Base-by-base conservation (phyloP, 164 flowering plant species). In the Platanus orientalis region DNA sequence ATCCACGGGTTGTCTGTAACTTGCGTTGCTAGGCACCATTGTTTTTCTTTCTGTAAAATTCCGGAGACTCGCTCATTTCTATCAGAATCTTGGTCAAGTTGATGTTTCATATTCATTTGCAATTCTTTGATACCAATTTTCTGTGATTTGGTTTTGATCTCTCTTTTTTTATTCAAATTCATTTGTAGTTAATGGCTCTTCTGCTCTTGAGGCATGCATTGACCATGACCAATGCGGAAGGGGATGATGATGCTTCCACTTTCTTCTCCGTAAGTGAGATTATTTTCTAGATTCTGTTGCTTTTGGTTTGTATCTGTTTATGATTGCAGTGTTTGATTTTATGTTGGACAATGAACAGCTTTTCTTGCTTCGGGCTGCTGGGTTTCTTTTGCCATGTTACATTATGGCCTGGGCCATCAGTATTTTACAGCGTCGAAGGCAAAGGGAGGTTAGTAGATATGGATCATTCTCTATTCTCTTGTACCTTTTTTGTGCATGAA, bases 351-450 rank as follows among this genome's bases (percentile, higher is more conserved):
- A 39, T 58, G 44, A 39, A 66, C 90, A 92, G 98, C 86, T 92
- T 62, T 88, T 90, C 83, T 68, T 92, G 78, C 89, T 92, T 45
- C 89, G 96, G 14, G 97, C 87, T 68, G 90, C 89, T 70, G 98
- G 92, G 27, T 92, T 92, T 76, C 84, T 92, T 55, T 73, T 92
- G 54, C 98, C 98, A 34, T 88, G 96, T 79, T 92, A 92, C 75
- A 87, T 89, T 61, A 89, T 92, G 95, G 96, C 98, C 36, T 89
- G 96, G 92, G 96, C 94, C 54, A 83, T 92, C 67, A 88, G 90
- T 72, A 83, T 92, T 58, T 60, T 94, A 77, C 97, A 94, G 69
- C 91, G 84, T 12, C 81, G 96, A 61, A 78, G 92, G 58, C 96
- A 86, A 62, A 75, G 84, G 64, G 89, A 87, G 84, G 97, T 84